Percentiles rank a stretch among this genome's conserved stretches.
phyloP scores from a whole-genome alignment of 2,329 filamentous ascomycete species.

The Penicillium sp. region DNA sequence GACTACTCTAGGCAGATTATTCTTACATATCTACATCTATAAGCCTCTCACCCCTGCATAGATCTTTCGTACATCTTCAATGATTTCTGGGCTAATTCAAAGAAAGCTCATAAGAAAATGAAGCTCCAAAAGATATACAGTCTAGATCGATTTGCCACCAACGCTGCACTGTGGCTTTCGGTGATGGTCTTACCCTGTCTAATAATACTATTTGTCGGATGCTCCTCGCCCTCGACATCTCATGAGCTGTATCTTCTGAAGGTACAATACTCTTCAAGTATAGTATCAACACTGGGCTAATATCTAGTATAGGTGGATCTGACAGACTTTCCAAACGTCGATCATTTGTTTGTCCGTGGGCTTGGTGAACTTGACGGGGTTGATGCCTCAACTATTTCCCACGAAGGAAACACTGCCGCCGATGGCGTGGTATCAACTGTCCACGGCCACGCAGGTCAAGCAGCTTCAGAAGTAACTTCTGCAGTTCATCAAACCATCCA shows the following conservation, averaged over 20 bases:
- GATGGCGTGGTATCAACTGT: neutral
- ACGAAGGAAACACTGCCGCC: neutral
- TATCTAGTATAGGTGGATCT: conserved; percentile 4
- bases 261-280: neutral
- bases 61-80: neutral
- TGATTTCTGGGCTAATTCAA: neutral
- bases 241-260: conserved; percentile 1
- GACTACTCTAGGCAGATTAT: neutral
- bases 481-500: neutral
- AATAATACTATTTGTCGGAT: conserved; percentile 8
- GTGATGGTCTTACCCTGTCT: conserved; percentile 7
- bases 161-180: conserved; percentile 3
- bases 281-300: neutral
- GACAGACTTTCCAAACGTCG: conserved; percentile 3
- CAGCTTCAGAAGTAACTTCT: neutral
- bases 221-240: conserved; percentile 6
- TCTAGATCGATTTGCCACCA: neutral
- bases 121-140: neutral
- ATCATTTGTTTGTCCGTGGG: neutral
- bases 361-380: neutral
- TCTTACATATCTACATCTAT: neutral
- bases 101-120: neutral
- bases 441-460: neutral
- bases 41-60: neutral
- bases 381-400: neutral